Evolutionary conservation across 345 rosid genomes (phyloP).

Genomic region (Turritis glabra): DNA sequence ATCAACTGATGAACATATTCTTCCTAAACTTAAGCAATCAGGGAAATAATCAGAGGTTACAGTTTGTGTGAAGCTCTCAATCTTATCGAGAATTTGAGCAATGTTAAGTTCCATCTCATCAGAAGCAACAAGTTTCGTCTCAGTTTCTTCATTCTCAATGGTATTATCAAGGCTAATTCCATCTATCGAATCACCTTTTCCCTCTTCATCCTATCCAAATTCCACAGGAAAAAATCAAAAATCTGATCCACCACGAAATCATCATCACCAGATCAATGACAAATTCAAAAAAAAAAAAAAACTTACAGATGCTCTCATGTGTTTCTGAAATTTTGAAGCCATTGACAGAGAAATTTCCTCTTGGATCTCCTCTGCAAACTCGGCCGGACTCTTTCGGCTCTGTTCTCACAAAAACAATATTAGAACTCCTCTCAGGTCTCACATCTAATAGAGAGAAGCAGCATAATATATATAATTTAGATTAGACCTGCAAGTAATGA

Average conservation of each 20-base stretch:
- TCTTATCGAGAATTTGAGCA: constrained; percentile 64
- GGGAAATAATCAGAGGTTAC: constrained; percentile 39
- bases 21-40: neutral
- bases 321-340: constrained; percentile 78
- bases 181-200: constrained; percentile 42
- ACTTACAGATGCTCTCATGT: constrained; percentile 60
- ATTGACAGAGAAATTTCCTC: constrained; percentile 49
- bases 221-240: neutral
- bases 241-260: constrained; percentile 6
- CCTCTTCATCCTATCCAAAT: constrained; percentile 52
- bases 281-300: constrained; percentile 10
- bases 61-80: constrained; percentile 74
- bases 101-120: constrained; percentile 79
- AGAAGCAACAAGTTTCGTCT: constrained; percentile 54
- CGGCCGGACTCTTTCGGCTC: constrained; percentile 60
- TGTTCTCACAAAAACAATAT: constrained; percentile 32
- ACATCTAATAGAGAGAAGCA: neutral
- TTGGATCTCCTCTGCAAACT: constrained; percentile 60
- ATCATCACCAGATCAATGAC: constrained; percentile 6
- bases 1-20: neutral
- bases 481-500: constrained; percentile 60
- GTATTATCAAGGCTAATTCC: constrained; percentile 41
- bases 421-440: neutral
- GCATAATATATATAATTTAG: too few relatives aligned
- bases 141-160: constrained; percentile 56